Evolutionary conservation across 139 green algal genomes (phyloP).

Genomic region (Chloropicon primus): DNA sequence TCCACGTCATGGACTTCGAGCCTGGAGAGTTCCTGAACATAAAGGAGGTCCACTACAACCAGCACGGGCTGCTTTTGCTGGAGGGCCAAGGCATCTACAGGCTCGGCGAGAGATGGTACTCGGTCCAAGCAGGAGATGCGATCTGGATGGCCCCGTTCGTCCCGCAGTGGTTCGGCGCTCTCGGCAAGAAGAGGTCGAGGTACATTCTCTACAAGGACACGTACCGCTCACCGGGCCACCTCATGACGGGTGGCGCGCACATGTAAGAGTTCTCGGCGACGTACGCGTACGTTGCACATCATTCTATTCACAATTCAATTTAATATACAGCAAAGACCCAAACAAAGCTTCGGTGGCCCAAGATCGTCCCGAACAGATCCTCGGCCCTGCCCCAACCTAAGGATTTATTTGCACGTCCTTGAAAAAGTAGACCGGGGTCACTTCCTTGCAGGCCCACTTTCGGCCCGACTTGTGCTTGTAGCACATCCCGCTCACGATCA

Average conservation of each 20-base stretch:
- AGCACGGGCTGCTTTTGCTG: conserved; percentile 86
- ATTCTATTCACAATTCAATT: too few relatives aligned
- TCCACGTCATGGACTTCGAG: conserved; percentile 93
- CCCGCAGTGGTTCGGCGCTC: conserved; percentile 76
- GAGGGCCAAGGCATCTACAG: conserved; percentile 86
- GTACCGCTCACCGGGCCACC: conserved; percentile 12
- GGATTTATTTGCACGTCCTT: not conserved
- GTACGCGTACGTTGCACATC: too few relatives aligned
- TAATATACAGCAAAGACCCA: too few relatives aligned
- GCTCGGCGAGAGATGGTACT: conserved; percentile 72
- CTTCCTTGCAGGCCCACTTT: not conserved
- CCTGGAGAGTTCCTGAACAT: conserved; percentile 73
- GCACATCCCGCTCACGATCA: not conserved
- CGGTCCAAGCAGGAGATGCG: conserved; percentile 59
- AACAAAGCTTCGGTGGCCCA: too few relatives aligned
- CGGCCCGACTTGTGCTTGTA: not conserved
- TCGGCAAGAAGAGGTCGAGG: conserved; percentile 45
- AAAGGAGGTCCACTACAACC: conserved; percentile 71
- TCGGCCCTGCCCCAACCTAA: not conserved
- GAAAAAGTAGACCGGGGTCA: not conserved
- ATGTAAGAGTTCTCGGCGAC: too few relatives aligned
- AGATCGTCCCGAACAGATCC: not conserved
- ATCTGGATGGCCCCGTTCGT: conserved; percentile 82
- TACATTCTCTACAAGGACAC: conserved; percentile 87
- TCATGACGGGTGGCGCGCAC: not conserved